phyloP scores from a whole-genome alignment of 2,329 filamentous ascomycete genomes.

The Rhynchosporium graminicola region DNA sequence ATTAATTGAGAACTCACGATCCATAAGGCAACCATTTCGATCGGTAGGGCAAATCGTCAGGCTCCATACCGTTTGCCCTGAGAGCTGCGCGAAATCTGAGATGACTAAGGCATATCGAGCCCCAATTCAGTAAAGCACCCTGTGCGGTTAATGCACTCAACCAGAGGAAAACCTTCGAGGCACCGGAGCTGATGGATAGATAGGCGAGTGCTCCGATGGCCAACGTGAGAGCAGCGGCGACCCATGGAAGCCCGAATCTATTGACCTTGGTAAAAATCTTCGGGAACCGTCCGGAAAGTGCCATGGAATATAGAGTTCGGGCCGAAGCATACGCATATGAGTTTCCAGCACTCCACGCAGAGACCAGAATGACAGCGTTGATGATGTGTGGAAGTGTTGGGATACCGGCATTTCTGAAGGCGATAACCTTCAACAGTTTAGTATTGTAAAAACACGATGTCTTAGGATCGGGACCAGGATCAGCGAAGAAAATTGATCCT shows the following conservation, averaged over 20 bases:
- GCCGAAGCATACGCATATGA: slow-evolving; percentile 62
- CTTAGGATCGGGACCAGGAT: no score
- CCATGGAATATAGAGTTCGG: slow-evolving; percentile 60
- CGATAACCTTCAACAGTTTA: slow-evolving; percentile 45
- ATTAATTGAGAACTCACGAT: no score
- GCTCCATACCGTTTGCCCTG: no score
- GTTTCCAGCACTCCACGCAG: slow-evolving; percentile 69
- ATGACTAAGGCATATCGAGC: slow-evolving; percentile 58
- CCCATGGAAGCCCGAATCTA: slow-evolving; percentile 56
- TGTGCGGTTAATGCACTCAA: slow-evolving; percentile 63
- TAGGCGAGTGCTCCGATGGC: slow-evolving; percentile 60
- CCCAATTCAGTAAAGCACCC: slow-evolving; percentile 66
- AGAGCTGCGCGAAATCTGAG: slow-evolving; percentile 47
- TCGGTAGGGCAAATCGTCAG: no score
- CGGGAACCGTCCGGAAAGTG: slow-evolving; percentile 56
- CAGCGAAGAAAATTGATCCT: no score
- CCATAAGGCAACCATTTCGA: no score
- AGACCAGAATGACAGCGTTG: slow-evolving; percentile 75
- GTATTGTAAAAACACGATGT: neutral
- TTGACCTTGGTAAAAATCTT: slow-evolving; percentile 57
- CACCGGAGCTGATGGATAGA: slow-evolving; percentile 63
- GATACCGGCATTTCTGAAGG: slow-evolving; percentile 69
- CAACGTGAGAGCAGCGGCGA: slow-evolving; percentile 42
- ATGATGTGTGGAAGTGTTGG: slow-evolving; percentile 69
- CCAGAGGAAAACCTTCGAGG: slow-evolving; percentile 65